Percentiles rank a stretch among this genome's conserved stretches.
phyloP scores from a whole-genome alignment of 2,329 filamentous ascomycete genomes.

The Helminthosporium solani region DNA sequence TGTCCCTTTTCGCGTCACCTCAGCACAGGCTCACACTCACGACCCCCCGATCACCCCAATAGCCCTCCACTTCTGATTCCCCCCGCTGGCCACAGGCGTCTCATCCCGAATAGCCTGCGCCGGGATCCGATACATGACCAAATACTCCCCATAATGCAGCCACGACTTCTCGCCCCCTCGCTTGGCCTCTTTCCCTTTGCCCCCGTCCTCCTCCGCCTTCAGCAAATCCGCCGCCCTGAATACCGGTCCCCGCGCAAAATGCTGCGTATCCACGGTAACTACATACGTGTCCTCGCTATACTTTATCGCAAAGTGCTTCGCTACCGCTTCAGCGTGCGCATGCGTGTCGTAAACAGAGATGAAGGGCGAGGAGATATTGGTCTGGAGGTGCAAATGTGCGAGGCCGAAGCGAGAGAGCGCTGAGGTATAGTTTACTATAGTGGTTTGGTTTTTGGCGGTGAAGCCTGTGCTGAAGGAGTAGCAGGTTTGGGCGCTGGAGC shows the following conservation, averaged over 20 bases:
- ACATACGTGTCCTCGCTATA: conserved; percentile 26
- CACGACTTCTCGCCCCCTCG: conserved; percentile 12
- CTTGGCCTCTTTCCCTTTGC: conserved; percentile 3
- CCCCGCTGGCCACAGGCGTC: conserved; percentile 24
- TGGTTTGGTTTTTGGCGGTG: conserved; percentile 38
- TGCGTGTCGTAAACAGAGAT: conserved; percentile 34
- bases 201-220: background rate
- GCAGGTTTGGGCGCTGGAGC: conserved; percentile 27
- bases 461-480: conserved; percentile 36
- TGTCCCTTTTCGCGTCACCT: too few species aligned
- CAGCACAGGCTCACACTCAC: too few species aligned
- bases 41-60: conserved; percentile 21
- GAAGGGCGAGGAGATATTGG: conserved; percentile 38
- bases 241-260: conserved; percentile 34
- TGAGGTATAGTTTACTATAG: conserved; percentile 29
- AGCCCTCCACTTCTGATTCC: conserved; percentile 18
- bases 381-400: conserved; percentile 33
- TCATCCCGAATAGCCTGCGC: conserved; percentile 34
- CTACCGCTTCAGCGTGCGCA: conserved; percentile 31
- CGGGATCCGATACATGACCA: conserved; percentile 38
- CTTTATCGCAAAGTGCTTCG: conserved; percentile 19
- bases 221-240: conserved; percentile 35
- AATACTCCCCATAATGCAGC: conserved; percentile 38
- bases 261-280: conserved; percentile 32
- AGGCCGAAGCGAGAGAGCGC: conserved; percentile 28